Evolutionary conservation across 2,329 filamentous ascomycete genomes (phyloP), one percentile per base, ranked within the genome.

Genomic region (Fusarium sp.): DNA sequence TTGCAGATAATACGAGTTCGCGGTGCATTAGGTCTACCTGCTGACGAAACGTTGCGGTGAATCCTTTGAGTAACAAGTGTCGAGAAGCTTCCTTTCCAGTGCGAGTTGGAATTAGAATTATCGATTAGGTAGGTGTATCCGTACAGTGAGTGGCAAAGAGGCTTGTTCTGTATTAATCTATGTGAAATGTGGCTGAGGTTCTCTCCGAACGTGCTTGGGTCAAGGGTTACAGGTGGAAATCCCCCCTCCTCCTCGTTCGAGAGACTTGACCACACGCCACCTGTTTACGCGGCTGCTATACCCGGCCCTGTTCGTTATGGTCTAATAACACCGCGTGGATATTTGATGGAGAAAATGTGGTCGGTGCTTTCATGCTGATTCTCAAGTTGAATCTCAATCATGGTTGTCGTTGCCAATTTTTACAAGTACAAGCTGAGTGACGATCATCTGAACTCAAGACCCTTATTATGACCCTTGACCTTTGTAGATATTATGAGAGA

Each of bases 171-270:
- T 29, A 37, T 39, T 52, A 72, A 75, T 75, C 41, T 67, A 75
- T 54, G 15, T 67, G 73, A 37, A 54, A 62, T 68, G 66, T 65
- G 63, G 67, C 62, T 63, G 58, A 61, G 45, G 44, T 21, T 25
- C 16, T 29, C 45, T 59, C 33, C 23, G 29, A 49, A 68, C 35
- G 56, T 63, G 54, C 49, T 52, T 23, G 57, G 49, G 33, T 56
- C 63, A 64, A 66, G 51, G 44, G 57, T 66, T 57, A 68, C 67
- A 69, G 61, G 58, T 71, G 35, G 31, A 59, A 63, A 60, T 76
- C 51, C 41, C 21, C 23, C 16, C 54, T 62, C 49, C 49, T 27
- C 56, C 49, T 71, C 59, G 48, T 46, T 38, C 19, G n/a, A 37
- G 41, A 52, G 45, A 35, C 35, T 49, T 33, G 54, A 64, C 66